Evolutionary conservation across 371 early-diverging fungal species (phyloP), one percentile per base, ranked within the genome.

Genomic region (Sporodiniella umbellata): DNA sequence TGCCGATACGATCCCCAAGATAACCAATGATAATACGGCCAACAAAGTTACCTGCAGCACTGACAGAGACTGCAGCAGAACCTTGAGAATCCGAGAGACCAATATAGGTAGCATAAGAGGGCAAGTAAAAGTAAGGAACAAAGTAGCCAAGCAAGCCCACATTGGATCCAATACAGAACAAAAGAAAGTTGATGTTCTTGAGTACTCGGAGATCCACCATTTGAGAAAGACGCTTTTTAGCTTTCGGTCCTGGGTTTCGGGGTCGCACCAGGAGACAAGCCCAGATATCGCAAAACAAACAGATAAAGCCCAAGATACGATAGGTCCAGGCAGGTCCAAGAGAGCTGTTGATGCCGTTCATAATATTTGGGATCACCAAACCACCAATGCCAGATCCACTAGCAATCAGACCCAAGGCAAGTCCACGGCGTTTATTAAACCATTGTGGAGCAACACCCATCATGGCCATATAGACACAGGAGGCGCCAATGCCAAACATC

Each of bases 321-420:
- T 77, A 76, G 1, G 81, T 68, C 81, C 82, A 86, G 11, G 60
- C 67, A 25, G 73, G 57, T 0, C 87, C 89, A 2, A 85, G 53
- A 5, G 42, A 60, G 12, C 60, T 54, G 39, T 89, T 76, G 18
- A 89, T 61, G 15, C 60, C 52, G 21, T 79, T 81, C 55, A 85
- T 68, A 5, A 90, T 55, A 14, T 86, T 84, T 0, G 86, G 78
- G 48, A 90, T 63, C 14, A 82, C 69, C 1, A 91, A 67, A 1
- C 91, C 91, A 24, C 93, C 93, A 33, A 90, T 66, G 6, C 93
- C 93, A 4, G 83, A 78, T 8, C 93, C 93, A 56, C 87, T 72
- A 26, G 85, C 80, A 33, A 85, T 81, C 0, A 93, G 59, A 5
- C 92, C 93, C 0, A 84, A 72, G 6, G 88, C 91, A 33, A 93